phyloP scores from a whole-genome alignment of 2,329 filamentous ascomycete species.

The Eutypella sp. region DNA sequence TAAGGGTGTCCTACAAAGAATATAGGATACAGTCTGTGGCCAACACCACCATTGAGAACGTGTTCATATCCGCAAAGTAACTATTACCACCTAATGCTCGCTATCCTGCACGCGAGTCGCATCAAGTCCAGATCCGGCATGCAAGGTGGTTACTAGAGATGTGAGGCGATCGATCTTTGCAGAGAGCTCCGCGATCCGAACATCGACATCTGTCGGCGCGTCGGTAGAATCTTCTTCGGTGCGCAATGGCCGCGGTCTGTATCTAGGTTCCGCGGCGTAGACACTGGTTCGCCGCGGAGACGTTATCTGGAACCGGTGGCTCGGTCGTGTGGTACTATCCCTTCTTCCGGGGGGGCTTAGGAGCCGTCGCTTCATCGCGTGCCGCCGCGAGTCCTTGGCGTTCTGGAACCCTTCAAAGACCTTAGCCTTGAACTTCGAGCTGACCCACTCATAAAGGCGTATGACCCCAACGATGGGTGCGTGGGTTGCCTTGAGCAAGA shows the following conservation, averaged over 20 bases:
- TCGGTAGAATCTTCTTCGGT: conserved; percentile 32
- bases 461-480: conserved; percentile 67
- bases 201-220: conserved; percentile 39
- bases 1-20: no score
- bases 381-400: conserved; percentile 41
- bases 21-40: no score
- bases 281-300: conserved; percentile 18
- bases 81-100: no score
- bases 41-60: no score
- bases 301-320: conserved; percentile 18
- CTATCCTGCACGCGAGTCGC: no score
- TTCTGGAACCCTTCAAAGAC: conserved; percentile 39
- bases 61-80: no score
- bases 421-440: conserved; percentile 28
- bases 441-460: conserved; percentile 57
- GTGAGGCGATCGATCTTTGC: conserved; percentile 56
- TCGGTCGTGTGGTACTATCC: conserved; percentile 18
- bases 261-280: conserved; percentile 15
- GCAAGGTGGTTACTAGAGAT: conserved; percentile 45
- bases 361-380: conserved; percentile 16
- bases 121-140: no score
- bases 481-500: conserved; percentile 59
- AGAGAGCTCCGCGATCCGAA: conserved; percentile 49
- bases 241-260: conserved; percentile 11
- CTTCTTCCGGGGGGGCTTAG: conserved; percentile 14